Conservation (phyloP, 2,329 filamentous ascomycete genomes). For the Elsinoe arachidis region DNA sequence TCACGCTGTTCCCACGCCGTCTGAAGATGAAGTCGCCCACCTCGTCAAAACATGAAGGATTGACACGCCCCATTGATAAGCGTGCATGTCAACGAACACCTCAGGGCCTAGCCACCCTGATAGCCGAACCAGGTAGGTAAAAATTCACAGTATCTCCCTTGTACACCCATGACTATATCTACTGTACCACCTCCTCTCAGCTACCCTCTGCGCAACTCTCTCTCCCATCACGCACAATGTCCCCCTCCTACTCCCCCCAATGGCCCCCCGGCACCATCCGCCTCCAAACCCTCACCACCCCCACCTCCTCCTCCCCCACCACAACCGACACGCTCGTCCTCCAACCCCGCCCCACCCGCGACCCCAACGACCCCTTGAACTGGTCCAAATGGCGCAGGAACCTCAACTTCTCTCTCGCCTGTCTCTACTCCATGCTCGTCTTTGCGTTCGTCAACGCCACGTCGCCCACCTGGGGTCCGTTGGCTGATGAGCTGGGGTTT, state of each 20-base stretch:
- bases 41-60: too few species aligned
- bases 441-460: slow-evolving; percentile 36
- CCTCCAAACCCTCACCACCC: slow-evolving; percentile 18
- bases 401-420: slow-evolving; percentile 35
- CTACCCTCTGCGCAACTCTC: background rate
- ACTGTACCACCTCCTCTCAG: background rate
- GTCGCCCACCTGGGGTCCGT: slow-evolving; percentile 35
- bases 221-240: background rate
- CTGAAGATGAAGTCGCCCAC: too few species aligned
- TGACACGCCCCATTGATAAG: too few species aligned
- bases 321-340: slow-evolving; percentile 26
- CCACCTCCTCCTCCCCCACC: slow-evolving; percentile 16
- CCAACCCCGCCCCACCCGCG: slow-evolving; percentile 30
- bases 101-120: too few species aligned
- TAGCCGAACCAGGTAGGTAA: too few species aligned
- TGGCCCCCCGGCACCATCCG: slow-evolving; percentile 24
- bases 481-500: slow-evolving; percentile 38
- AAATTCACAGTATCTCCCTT: too few species aligned
- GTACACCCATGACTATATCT: too few species aligned
- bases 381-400: slow-evolving; percentile 36
- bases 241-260: slow-evolving; percentile 15
- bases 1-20: too few species aligned
- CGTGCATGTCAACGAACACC: too few species aligned
- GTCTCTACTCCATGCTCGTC: slow-evolving; percentile 36
- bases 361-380: slow-evolving; percentile 33